These are phyloP conservation scores for Ophiostoma australiae DNA, from an alignment of 2,329 filamentous ascomycete genomes.

Conservation along the genomic window DNA sequence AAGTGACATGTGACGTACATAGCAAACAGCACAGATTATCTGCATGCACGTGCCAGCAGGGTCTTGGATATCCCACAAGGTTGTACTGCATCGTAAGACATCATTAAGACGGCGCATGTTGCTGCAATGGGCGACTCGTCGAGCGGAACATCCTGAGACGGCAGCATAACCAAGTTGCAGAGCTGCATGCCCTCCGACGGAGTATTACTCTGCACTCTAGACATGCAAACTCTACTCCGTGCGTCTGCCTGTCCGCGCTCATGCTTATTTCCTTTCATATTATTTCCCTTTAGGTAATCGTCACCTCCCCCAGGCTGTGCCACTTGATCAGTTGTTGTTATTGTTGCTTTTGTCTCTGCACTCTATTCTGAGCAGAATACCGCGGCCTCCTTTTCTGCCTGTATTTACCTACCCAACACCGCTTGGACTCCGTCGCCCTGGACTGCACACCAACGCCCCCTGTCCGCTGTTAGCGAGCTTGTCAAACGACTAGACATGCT, in stretches of 20 bases:
- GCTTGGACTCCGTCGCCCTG: constrained; percentile 5
- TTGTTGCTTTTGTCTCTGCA: too few species aligned
- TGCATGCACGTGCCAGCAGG: background rate
- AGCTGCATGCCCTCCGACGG: background rate
- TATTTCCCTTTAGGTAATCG: background rate
- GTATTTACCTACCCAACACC: background rate
- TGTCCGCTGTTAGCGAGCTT: background rate
- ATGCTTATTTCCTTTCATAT: background rate
- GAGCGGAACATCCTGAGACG: background rate
- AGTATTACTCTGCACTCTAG: background rate
- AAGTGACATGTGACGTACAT: background rate
- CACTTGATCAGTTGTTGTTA: too few species aligned
- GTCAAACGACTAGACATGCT: background rate
- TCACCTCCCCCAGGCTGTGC: background rate
- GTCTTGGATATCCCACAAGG: background rate
- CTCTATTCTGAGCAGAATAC: too few species aligned
- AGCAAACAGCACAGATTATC: too few species aligned
- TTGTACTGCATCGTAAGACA: background rate
- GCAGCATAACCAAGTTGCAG: background rate
- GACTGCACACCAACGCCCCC: background rate
- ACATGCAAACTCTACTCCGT: background rate
- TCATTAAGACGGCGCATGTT: background rate
- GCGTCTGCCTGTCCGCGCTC: background rate
- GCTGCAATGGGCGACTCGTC: background rate
- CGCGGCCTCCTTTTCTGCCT: too few species aligned